These are phyloP conservation scores for Arthrobotrys musiformis DNA, from an alignment of 2,329 filamentous ascomycete species.

Conservation along the genomic window DNA sequence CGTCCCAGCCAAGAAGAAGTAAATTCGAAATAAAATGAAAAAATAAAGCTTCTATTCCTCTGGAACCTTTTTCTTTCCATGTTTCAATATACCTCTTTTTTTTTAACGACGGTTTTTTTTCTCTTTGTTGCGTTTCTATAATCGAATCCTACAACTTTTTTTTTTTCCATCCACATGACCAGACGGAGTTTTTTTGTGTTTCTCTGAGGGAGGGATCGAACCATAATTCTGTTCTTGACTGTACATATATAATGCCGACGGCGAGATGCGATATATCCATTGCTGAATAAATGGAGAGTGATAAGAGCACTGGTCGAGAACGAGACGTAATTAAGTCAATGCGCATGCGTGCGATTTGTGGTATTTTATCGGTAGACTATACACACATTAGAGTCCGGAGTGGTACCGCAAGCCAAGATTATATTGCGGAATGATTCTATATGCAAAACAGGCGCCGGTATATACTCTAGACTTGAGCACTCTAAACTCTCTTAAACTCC, in stretches of 20 bases:
- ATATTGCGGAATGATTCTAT: too few species aligned
- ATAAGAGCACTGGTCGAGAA: background rate
- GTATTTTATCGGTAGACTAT: background rate
- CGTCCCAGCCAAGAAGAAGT: slow-evolving; percentile 71
- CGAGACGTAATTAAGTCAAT: background rate
- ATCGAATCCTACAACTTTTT: slow-evolving; percentile 30
- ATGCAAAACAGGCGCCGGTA: background rate
- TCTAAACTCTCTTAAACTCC: slow-evolving; percentile 60
- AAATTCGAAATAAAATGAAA: slow-evolving; percentile 40
- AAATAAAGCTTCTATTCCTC: slow-evolving; percentile 15
- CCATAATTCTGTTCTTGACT: slow-evolving; percentile 55
- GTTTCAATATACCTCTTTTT: slow-evolving; percentile 26
- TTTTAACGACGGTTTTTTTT: slow-evolving; percentile 24
- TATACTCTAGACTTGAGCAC: background rate
- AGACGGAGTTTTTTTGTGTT: slow-evolving; percentile 51
- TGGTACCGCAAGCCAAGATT: too few species aligned
- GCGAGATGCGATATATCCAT: slow-evolving; percentile 54
- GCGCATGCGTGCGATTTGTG: too few species aligned
- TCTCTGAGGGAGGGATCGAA: slow-evolving; percentile 27
- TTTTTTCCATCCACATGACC: slow-evolving; percentile 45
- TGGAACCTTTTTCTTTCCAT: slow-evolving; percentile 18
- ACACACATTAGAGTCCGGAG: too few species aligned
- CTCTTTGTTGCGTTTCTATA: slow-evolving; percentile 26
- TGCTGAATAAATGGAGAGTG: slow-evolving; percentile 41
- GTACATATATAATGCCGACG: slow-evolving; percentile 56